Evolutionary conservation across 768 basidiomycete genomes (phyloP).

Genomic region (Amanita rimosa): DNA sequence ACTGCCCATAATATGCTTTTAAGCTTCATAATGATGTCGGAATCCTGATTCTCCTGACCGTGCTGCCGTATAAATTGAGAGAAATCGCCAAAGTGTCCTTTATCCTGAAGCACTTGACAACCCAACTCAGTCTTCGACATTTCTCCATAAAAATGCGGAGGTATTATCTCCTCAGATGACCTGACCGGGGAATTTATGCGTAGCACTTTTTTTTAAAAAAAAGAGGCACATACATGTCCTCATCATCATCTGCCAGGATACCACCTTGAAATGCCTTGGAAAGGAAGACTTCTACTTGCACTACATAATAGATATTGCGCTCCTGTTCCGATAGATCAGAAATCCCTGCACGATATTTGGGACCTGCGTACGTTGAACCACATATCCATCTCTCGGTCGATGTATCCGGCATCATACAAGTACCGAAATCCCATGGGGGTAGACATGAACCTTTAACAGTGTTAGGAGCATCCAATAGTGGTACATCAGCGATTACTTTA

Average conservation of each 20-base stretch:
- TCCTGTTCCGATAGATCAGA: constrained; percentile 41
- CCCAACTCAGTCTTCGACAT: constrained; percentile 96
- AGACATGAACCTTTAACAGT: constrained; percentile 71
- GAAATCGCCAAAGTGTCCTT: constrained; percentile 86
- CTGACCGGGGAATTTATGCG: constrained; percentile 19
- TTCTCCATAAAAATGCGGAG: constrained; percentile 95
- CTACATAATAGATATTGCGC: constrained; percentile 86
- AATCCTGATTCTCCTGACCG: constrained; percentile 73
- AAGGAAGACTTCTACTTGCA: constrained; percentile 89
- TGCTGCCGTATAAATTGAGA: constrained; percentile 85
- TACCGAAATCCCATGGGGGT: constrained; percentile 89
- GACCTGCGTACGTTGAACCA: constrained; percentile 77
- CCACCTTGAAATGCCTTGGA: constrained; percentile 61
- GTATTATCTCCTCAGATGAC: constrained; percentile 79
- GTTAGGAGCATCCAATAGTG: background rate
- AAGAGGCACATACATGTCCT: constrained; percentile 32
- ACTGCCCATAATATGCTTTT: constrained; percentile 98
- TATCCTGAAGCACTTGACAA: constrained; percentile 82
- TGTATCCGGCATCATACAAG: constrained; percentile 84
- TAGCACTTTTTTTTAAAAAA: background rate
- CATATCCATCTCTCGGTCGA: constrained; percentile 88
- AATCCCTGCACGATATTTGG: background rate
- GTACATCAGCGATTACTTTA: constrained; percentile 47
- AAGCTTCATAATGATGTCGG: constrained; percentile 75
- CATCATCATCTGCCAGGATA: constrained; percentile 49